Base-by-base conservation (phyloP, 768 basidiomycete species). In the Tulasnella sp. region DNA sequence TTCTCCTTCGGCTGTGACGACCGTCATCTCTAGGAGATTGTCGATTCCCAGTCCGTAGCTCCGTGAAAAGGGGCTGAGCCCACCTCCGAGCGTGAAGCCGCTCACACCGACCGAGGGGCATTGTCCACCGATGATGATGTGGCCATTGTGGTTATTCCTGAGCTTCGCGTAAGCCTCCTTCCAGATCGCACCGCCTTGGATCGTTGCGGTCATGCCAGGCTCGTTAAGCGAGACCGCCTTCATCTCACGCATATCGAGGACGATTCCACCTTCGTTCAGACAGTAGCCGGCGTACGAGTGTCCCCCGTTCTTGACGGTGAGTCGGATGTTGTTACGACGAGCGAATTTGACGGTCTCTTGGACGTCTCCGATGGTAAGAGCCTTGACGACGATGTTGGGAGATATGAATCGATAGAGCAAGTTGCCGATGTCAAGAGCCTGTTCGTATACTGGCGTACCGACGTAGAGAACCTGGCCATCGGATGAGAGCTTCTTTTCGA, bases 1-100 rank as follows among this genome's bases (percentile, higher is more conserved):
- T 23, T 60, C 29, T 17, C 61, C 61, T 13, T 56, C 61, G 3
- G 61, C 34, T 17, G 61, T 62, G 17, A 62, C 56, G 24, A 62
- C 54, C 21, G 47, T 49, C 47, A 49, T 49, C n/a, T 49, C 47
- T 11, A 49, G 9, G 9, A 49, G 21, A n/a, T 49, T 49, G n/a
- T 62, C 61, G 56, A 60, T 24, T 7, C 54, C 54, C 8, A 56
- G 54, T n/a, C 54, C 54, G 10, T 56, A 45, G 24, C 32, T 42
- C 17, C 32, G 27, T 19, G 54, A 56, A 13, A 56, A 44, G 11
- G 54, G 32, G 38, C 34, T 17, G 1, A 27, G 17, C 4, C 54
- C 54, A 8, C 32, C 54, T 27, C 34, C 54, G 4, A 56, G 32
- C 8, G 32, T 56, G 32, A 27, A 56, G 41, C 34, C 30, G 11